Base-by-base conservation (phyloP, 2,329 filamentous ascomycete genomes). In the Microdochium nivale region DNA sequence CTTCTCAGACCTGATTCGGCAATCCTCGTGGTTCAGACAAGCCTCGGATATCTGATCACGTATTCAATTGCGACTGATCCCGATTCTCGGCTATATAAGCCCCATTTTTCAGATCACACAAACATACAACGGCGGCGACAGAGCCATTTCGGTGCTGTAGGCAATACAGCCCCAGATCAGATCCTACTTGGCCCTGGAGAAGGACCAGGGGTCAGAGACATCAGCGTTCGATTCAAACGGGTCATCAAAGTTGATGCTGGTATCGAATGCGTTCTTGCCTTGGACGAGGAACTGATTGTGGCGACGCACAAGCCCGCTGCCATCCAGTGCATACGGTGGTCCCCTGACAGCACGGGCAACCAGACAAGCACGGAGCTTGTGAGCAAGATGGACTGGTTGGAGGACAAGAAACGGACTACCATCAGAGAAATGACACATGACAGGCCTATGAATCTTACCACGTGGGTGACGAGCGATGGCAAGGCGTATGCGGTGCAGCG, bases 211-310 rank as follows among this genome's bases (percentile, higher is more conserved):
- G 84, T 96, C 49, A 81, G 83, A 50, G 94, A 99, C 68, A 83
- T 95, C 52, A 95, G 87, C 60, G 79, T 99, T 48, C 87, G 90
- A 11, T 99, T 99, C 69, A 83, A 92, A 52, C 96, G 96, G 88
- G 92, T 96, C 14, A 97, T 99, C 63, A 95, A 95, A 65, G 90
- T 99, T 19, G 94, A 99, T 68, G 94, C 94, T 2, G 94, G 94
- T 2, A 96, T 99, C 60, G 84, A 85, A 59, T 88, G 85, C 61
- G 90, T 88, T 11, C 72, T 97, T 51, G 92, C 94, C 2, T 77
- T 97, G 23, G 94, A 97, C 58, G 89, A 96, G 52, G 94, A 97
- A 67, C 75, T 99, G 40, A 78, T 97, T 23, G 91, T 99, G 50
- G 89, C 94, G 3, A 99, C 94, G 0, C 78, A 83, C 52, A 96